Base-by-base conservation (phyloP, 1,284 basidiomycete genomes). In the Apiotrichum domesticum region DNA sequence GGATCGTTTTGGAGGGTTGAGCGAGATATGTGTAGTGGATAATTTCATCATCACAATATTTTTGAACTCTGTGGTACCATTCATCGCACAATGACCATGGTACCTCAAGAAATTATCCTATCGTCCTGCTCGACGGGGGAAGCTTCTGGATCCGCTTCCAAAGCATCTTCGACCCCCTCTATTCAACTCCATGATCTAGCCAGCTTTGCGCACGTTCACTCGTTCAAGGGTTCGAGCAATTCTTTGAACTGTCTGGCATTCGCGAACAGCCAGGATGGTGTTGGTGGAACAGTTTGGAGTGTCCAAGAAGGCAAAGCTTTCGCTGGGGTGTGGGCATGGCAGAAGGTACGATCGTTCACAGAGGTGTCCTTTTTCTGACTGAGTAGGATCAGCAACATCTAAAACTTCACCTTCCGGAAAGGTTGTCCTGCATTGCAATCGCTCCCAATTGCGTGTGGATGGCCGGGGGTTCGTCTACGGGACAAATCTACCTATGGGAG, bases 401-500 rank as follows among this genome's bases (percentile, higher is more conserved):
- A 51, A 92, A 93, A 73, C 83, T 95, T 46, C 87, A 97, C 14
- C 80, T 97, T 0, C 91, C 95, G 0, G 92, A 97, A 73, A 90
- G 88, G 69, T 78, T 97, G 50, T 82, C 85, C 10, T 90, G 88
- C 66, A 81, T 97, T 43, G 80, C 87, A 2, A 72, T 89, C 5
- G 90, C 93, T 69, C 81, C 81, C 3, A 80, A 79, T 50, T 91
- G 90, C 2, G 77, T 80, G 21, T 89, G 86, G 65, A 88, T 89
- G 64, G 93, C 90, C 0, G 92, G 87, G 11, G 95, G 93, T 29
- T 93, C 90, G 0, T 76, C 82, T 2, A 87, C 89, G 68, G 95
- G 95, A 34, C 85, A 92, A 52, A 83, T 98, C 66, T 94, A 93
- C 70, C 77, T 98, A 1, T 98, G 95, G 95, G 92, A 96, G 87